These are phyloP conservation scores for Poa annua DNA, from an alignment of 176 grass and related monocot species.

Conservation along the genomic window DNA sequence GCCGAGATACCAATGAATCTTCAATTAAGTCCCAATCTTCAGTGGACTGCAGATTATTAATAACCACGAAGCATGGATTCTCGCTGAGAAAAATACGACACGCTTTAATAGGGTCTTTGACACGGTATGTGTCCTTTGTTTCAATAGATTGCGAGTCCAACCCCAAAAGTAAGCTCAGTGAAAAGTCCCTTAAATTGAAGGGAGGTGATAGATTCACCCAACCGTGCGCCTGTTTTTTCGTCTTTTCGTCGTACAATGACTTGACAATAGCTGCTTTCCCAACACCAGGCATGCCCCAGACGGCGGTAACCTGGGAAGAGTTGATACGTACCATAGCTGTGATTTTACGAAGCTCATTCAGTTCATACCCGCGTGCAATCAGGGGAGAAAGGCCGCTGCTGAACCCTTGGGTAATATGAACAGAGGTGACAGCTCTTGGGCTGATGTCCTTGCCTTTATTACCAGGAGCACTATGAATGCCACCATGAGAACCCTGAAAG, in stretches of 20 bases:
- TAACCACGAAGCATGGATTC: not conserved
- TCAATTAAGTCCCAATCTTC: not conserved
- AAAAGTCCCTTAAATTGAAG: not conserved
- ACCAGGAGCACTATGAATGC: too few species aligned
- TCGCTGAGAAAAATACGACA: not conserved
- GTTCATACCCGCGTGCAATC: too few species aligned
- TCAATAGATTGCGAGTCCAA: not conserved
- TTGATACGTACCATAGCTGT: not conserved
- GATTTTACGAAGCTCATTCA: too few species aligned
- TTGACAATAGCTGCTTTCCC: not conserved
- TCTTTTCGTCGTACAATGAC: not conserved
- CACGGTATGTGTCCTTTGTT: not conserved
- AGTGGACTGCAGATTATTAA: not conserved
- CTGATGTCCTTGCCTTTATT: too few species aligned
- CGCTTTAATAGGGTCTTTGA: not conserved
- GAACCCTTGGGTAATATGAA: too few species aligned
- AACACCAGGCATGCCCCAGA: conserved; percentile 27
- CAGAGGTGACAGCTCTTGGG: too few species aligned
- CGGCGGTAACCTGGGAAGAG: not conserved
- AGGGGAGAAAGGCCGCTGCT: too few species aligned
- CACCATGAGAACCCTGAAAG: too few species aligned
- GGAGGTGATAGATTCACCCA: conserved; percentile 7
- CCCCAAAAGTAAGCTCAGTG: not conserved
- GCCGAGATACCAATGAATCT: not conserved
- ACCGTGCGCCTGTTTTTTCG: not conserved